A percentile compares a stretch with the other conserved stretches of the same genome.
Evolutionary conservation across 345 rosid species (phyloP).

Genomic region (Salix udensis): DNA sequence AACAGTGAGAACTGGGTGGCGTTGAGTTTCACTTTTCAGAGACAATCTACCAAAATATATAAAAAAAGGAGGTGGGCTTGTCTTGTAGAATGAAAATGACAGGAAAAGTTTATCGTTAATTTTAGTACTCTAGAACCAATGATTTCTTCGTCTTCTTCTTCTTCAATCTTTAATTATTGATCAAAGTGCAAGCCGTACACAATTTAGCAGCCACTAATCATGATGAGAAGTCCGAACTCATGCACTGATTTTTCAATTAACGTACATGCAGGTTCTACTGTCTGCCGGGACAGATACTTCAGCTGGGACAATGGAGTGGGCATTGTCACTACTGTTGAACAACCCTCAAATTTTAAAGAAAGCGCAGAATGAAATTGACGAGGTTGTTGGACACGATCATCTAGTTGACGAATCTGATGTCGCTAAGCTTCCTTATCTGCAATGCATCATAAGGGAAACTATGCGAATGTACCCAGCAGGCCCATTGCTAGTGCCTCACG

Average conservation of each 20-base stretch:
- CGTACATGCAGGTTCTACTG: constrained; percentile 11
- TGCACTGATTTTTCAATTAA: background rate
- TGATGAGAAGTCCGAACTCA: no score
- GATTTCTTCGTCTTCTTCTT: no score
- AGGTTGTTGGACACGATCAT: constrained; percentile 9
- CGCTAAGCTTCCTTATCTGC: constrained; percentile 25
- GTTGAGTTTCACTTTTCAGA: no score
- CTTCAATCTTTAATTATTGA: no score
- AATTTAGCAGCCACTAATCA: background rate
- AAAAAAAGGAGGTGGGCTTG: no score
- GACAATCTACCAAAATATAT: no score
- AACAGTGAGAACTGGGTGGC: no score
- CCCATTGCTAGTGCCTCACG: constrained; percentile 43
- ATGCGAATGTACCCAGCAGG: constrained; percentile 38
- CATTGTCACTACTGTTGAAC: constrained; percentile 33
- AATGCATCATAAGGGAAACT: constrained; percentile 48
- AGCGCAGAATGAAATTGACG: constrained; percentile 33
- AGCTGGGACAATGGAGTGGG: constrained; percentile 29
- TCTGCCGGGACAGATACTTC: constrained; percentile 23
- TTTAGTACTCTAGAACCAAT: no score
- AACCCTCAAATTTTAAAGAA: constrained; percentile 21
- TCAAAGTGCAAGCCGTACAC: no score
- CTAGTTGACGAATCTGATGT: constrained; percentile 29
- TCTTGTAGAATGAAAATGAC: no score
- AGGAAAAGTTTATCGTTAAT: no score